phyloP scores from a whole-genome alignment of 768 basidiomycete species.

The Epithele typhae region DNA sequence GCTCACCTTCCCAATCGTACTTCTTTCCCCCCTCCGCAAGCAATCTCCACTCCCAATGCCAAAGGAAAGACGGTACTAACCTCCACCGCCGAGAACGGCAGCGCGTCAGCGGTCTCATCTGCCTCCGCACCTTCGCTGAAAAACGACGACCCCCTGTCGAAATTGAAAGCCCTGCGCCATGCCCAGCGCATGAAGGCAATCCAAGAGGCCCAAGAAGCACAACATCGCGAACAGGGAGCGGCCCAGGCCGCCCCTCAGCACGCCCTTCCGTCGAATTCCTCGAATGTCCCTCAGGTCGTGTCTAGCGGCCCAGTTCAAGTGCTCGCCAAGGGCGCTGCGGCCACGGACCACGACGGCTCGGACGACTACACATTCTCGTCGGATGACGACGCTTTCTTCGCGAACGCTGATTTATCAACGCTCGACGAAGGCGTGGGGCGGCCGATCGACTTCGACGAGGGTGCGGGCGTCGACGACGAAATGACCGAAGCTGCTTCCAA shows the following conservation, averaged over 20 bases:
- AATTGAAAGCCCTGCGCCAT: conserved; percentile 2
- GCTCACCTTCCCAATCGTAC: conserved; percentile 31
- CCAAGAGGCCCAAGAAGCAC: conserved; percentile 11
- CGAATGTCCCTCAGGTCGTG: conserved; percentile 1
- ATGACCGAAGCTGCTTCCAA: background rate
- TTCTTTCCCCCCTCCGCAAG: conserved; percentile 1
- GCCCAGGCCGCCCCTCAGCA: background rate
- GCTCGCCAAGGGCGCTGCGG: conserved; percentile 1
- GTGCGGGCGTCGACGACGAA: conserved; percentile 16
- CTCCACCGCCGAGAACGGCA: conserved; percentile 11
- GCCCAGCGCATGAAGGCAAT: conserved; percentile 6
- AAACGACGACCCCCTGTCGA: conserved; percentile 3
- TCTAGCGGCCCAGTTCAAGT: background rate
- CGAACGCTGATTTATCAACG: conserved; percentile 45
- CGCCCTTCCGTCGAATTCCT: conserved; percentile 1
- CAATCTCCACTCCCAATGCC: conserved; percentile 9
- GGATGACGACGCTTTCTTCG: conserved; percentile 66
- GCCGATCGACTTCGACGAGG: conserved; percentile 40
- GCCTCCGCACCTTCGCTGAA: conserved; percentile 12
- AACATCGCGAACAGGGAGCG: conserved; percentile 4
- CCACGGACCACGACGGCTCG: conserved; percentile 29
- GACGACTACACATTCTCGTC: conserved; percentile 49
- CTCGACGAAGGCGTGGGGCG: conserved; percentile 28
- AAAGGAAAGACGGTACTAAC: conserved; percentile 13
- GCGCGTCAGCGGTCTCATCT: conserved; percentile 34